A percentile compares a stretch with the other conserved stretches of the same genome.
These are phyloP conservation scores for Candida golubevii DNA, from an alignment of 805 yeast species.

Conservation along the genomic window DNA sequence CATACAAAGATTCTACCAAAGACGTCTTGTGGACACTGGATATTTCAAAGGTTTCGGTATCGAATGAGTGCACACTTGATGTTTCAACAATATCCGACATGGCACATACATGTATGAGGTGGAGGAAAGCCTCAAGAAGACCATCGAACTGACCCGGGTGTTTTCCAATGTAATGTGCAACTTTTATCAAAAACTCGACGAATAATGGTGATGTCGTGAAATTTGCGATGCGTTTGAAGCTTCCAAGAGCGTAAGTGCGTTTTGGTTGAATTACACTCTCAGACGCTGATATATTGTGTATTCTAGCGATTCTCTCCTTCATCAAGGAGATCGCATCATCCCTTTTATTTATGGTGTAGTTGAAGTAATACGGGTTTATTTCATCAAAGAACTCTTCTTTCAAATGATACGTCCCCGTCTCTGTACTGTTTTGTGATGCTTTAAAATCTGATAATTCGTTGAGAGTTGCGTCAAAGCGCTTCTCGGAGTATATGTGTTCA, in stretches of 20 bases:
- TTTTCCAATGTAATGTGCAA: conserved; percentile 39
- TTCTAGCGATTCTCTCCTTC: conserved; percentile 45
- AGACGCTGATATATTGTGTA: conserved; percentile 32
- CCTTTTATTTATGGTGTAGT: conserved; percentile 69
- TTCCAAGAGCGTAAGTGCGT: conserved; percentile 26
- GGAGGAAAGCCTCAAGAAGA: conserved; percentile 55
- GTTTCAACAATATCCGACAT: conserved; percentile 29
- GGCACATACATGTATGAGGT: conserved; percentile 60
- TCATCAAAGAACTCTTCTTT: conserved; percentile 33
- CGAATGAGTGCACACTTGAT: conserved; percentile 29
- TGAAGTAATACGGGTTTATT: conserved; percentile 68
- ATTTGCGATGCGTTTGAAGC: conserved; percentile 43
- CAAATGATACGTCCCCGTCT: conserved; percentile 33
- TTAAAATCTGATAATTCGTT: conserved; percentile 31
- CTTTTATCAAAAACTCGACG: conserved; percentile 47
- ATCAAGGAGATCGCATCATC: conserved; percentile 75
- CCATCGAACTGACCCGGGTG: conserved; percentile 48
- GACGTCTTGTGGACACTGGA: conserved; percentile 24
- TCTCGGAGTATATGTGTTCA: conserved; percentile 69
- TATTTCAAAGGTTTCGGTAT: conserved; percentile 25
- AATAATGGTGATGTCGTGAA: conserved; percentile 54
- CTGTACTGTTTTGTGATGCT: conserved; percentile 32
- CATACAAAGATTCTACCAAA: conserved; percentile 34
- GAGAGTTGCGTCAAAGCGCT: conserved; percentile 57
- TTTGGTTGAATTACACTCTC: conserved; percentile 59